Conservation (phyloP, 495 filamentous ascomycete genomes). For the Penicillium flavigenum region DNA sequence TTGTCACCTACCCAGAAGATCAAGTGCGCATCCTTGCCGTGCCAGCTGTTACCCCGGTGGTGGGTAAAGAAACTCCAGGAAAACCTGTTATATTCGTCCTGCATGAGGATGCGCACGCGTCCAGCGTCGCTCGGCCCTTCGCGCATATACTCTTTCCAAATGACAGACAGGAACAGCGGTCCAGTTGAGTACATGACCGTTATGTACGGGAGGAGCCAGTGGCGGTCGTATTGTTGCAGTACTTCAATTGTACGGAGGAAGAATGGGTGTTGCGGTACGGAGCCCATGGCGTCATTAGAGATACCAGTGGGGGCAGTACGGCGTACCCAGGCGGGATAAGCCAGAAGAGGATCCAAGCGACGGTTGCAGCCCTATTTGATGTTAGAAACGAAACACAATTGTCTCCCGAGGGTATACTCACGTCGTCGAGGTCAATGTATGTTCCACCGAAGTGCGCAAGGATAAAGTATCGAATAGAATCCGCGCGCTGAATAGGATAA, state of each 20-base stretch:
- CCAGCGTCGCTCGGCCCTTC: constrained; percentile 37
- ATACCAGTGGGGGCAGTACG: constrained; percentile 80
- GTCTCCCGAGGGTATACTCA: constrained; percentile 37
- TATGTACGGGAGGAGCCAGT: constrained; percentile 80
- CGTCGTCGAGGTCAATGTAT: constrained; percentile 89
- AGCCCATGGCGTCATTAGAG: constrained; percentile 85
- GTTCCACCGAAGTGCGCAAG: constrained; percentile 79
- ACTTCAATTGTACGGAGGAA: constrained; percentile 71
- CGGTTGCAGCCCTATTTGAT: constrained; percentile 70
- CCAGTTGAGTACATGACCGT: constrained; percentile 88
- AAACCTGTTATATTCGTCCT: constrained; percentile 66
- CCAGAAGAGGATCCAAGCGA: constrained; percentile 74
- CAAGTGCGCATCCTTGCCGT: constrained; percentile 67
- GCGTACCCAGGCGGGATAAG: constrained; percentile 80
- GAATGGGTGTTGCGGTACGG: constrained; percentile 78
- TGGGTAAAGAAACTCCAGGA: constrained; percentile 79
- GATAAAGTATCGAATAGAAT: constrained; percentile 87
- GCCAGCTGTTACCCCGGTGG: constrained; percentile 74
- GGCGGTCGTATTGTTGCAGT: constrained; percentile 67
- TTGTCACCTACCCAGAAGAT: constrained; percentile 67
- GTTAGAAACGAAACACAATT: constrained; percentile 12
- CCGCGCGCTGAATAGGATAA: constrained; percentile 81
- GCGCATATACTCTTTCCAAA: constrained; percentile 77
- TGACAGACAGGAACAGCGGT: constrained; percentile 77
- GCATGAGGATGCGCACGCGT: constrained; percentile 58